Conservation (phyloP, 129 eudicot genomes). For the Chrysanthemum seticuspe region DNA sequence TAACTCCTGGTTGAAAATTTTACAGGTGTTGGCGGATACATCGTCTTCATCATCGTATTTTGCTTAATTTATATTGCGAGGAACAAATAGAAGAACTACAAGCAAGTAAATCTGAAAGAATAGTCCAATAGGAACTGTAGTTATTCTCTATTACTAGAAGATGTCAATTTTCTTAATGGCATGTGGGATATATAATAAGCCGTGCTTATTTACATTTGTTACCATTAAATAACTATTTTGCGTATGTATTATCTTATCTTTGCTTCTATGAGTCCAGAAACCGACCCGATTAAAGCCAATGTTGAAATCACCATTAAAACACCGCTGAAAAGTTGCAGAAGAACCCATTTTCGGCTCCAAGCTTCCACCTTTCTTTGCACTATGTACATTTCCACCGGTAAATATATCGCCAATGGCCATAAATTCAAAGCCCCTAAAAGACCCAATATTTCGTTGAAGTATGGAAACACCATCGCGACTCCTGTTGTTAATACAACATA, state of each 20-base stretch:
- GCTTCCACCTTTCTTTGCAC: constrained; percentile 48
- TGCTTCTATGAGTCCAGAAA: constrained; percentile 58
- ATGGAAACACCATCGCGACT: constrained; percentile 62
- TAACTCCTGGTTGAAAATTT: constrained; percentile 17
- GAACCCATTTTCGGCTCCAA: constrained; percentile 62
- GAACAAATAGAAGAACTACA: constrained; percentile 28
- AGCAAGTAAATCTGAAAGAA: constrained; percentile 21
- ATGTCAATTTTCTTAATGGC: constrained; percentile 23
- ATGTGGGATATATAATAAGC: constrained; percentile 31
- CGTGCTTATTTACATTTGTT: constrained; percentile 16
- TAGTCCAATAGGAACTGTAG: constrained; percentile 32
- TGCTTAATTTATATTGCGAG: constrained; percentile 53
- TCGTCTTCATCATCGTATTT: constrained; percentile 96
- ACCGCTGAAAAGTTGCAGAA: constrained; percentile 51
- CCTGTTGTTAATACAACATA: constrained; percentile 69
- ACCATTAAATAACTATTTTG: not conserved
- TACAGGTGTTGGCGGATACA: constrained; percentile 95
- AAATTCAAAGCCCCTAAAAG: constrained; percentile 67
- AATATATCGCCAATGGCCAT: constrained; percentile 78
- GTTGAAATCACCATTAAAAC: constrained; percentile 48
- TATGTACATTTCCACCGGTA: constrained; percentile 69
- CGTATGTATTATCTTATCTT: constrained; percentile 28
- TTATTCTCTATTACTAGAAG: constrained; percentile 16
- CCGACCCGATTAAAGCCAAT: constrained; percentile 57
- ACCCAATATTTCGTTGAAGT: constrained; percentile 75